phyloP scores from a whole-genome alignment of 768 basidiomycete genomes.

The Melanogaster broomeanus region DNA sequence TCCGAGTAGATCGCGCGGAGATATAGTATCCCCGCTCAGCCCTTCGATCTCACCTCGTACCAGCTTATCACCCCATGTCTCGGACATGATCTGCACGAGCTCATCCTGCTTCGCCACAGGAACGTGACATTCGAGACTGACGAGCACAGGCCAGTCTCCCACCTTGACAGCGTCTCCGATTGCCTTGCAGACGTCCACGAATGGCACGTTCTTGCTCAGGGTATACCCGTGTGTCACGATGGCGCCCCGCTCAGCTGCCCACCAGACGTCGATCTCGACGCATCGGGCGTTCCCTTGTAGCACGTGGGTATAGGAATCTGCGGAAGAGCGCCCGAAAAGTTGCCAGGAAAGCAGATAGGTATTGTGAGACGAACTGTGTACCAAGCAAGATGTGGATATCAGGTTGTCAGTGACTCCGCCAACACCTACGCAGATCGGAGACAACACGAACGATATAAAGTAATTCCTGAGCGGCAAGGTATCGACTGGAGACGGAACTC shows the following conservation, averaged over 20 bases:
- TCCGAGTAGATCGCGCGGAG: slow-evolving; percentile 51
- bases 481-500: slow-evolving; percentile 36
- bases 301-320: slow-evolving; percentile 56
- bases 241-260: slow-evolving; percentile 48
- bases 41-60: slow-evolving; percentile 34
- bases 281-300: slow-evolving; percentile 52
- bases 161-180: slow-evolving; percentile 23
- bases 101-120: slow-evolving; percentile 48
- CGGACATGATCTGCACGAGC: slow-evolving; percentile 53
- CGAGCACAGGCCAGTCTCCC: slow-evolving; percentile 55
- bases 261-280: slow-evolving; percentile 73
- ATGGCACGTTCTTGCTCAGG: slow-evolving; percentile 51
- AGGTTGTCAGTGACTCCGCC: background rate
- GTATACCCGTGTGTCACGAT: slow-evolving; percentile 66
- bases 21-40: slow-evolving; percentile 31
- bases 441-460: slow-evolving; percentile 46
- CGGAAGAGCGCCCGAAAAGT: slow-evolving; percentile 53
- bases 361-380: slow-evolving; percentile 60
- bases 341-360: slow-evolving; percentile 64
- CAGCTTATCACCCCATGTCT: slow-evolving; percentile 53
- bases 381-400: too few relatives aligned
- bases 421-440: background rate
- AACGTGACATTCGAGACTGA: slow-evolving; percentile 67
- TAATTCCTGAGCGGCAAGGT: slow-evolving; percentile 54
- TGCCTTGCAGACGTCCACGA: slow-evolving; percentile 52